Conservation (phyloP, 768 basidiomycete genomes). For the Tulasnella sp. region DNA sequence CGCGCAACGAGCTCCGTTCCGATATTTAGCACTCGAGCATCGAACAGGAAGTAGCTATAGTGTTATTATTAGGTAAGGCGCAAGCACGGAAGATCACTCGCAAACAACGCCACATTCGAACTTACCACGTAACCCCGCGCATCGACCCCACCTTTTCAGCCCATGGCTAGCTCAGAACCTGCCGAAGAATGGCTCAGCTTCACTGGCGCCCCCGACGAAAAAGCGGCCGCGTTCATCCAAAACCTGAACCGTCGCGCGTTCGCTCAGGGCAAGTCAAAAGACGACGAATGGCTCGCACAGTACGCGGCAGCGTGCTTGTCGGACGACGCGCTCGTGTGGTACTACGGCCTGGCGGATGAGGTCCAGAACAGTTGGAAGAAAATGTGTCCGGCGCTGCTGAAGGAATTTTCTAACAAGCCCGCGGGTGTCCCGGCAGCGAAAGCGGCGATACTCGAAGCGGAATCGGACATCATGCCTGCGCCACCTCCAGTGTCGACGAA, state of each 20-base stretch:
- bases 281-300: slow-evolving; percentile 12
- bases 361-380: background rate
- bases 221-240: background rate
- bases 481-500: background rate
- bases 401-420: background rate
- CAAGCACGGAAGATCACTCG: too few species aligned
- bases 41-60: too few species aligned
- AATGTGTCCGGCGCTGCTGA: background rate
- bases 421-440: background rate
- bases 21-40: too few species aligned
- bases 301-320: background rate
- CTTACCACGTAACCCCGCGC: too few species aligned
- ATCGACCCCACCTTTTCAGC: background rate
- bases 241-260: background rate
- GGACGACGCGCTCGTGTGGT: background rate
- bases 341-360: background rate
- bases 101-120: too few species aligned
- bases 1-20: too few species aligned
- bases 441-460: background rate
- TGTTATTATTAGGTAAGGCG: too few species aligned
- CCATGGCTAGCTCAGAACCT: background rate
- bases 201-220: background rate
- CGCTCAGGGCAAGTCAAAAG: background rate
- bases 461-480: background rate
- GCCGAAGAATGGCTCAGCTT: background rate